Conservation (phyloP, 768 basidiomycete genomes). For the Scleroderma citrinum region DNA sequence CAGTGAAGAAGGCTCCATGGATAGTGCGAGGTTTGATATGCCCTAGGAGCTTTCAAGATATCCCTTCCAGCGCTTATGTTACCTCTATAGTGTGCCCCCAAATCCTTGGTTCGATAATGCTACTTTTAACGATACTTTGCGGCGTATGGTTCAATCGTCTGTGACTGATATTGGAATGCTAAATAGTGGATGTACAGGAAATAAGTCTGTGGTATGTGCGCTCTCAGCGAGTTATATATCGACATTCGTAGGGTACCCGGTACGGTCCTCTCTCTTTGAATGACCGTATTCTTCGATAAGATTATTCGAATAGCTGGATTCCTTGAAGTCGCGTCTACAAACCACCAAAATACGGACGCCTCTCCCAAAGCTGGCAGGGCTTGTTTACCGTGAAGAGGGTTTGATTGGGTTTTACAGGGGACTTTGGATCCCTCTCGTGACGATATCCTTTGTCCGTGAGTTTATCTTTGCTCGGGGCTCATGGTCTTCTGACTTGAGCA, state of each 20-base stretch:
- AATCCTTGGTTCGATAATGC: constrained; percentile 59
- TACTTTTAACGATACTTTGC: constrained; percentile 58
- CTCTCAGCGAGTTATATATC: constrained; percentile 89
- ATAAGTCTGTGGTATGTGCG: constrained; percentile 87
- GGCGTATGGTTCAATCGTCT: constrained; percentile 41
- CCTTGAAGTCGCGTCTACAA: constrained; percentile 89
- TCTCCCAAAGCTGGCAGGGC: constrained; percentile 61
- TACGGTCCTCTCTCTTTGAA: constrained; percentile 17
- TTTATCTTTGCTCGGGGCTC: constrained; percentile 22
- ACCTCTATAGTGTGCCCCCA: constrained; percentile 39
- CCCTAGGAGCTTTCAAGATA: background rate
- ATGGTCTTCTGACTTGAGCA: constrained; percentile 1
- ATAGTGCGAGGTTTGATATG: constrained; percentile 56
- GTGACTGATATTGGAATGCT: background rate
- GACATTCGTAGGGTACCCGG: constrained; percentile 89
- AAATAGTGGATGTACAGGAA: constrained; percentile 38
- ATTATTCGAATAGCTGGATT: constrained; percentile 63
- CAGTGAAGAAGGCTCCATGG: constrained; percentile 64
- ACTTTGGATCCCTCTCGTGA: constrained; percentile 87
- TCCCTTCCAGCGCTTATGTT: constrained; percentile 15
- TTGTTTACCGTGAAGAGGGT: constrained; percentile 83
- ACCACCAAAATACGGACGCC: constrained; percentile 72
- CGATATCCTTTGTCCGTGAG: constrained; percentile 94
- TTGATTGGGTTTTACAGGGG: constrained; percentile 87
- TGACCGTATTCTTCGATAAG: background rate